Percentiles rank a stretch among this genome's conserved stretches.
phyloP scores from a whole-genome alignment of 176 grass and related monocot genomes.

The Bolboschoenus planiculmis region DNA sequence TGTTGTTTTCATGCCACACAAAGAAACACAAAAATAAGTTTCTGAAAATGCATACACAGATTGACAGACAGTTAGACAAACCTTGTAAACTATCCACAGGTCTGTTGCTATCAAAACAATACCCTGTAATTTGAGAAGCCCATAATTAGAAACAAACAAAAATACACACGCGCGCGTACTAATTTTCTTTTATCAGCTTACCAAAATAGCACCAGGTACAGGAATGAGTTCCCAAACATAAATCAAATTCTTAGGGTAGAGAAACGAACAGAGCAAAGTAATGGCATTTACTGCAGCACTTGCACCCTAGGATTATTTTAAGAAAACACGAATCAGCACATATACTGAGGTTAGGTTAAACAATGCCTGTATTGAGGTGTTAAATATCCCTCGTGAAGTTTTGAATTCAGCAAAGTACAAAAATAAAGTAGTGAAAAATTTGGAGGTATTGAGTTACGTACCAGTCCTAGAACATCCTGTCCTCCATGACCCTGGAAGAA shows the following conservation, averaged over 20 bases:
- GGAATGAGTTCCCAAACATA: conserved; percentile 61
- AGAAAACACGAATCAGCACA: conserved; percentile 1
- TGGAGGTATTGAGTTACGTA: conserved; percentile 31
- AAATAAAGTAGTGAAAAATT: conserved; percentile 4
- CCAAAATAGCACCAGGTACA: conserved; percentile 58
- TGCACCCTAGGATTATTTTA: conserved; percentile 56
- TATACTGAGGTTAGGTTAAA: background rate
- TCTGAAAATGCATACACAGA: background rate
- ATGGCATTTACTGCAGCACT: conserved; percentile 80
- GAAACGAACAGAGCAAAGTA: conserved; percentile 65
- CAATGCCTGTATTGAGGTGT: conserved; percentile 12
- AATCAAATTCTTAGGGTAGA: conserved; percentile 51
- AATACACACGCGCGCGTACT: too few relatives aligned
- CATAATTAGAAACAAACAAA: background rate
- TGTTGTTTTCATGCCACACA: conserved; percentile 10
- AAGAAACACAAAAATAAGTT: background rate
- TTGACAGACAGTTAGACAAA: conserved; percentile 25
- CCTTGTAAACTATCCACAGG: conserved; percentile 51
- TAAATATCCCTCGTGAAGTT: conserved; percentile 1
- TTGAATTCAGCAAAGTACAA: background rate
- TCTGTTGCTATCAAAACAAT: conserved; percentile 49
- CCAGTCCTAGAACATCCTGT: conserved; percentile 44
- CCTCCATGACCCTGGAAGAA: conserved; percentile 42
- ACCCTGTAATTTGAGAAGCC: conserved; percentile 42
- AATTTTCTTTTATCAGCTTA: conserved; percentile 17